Evolutionary conservation across 108 stramenopile genomes (phyloP).

Genomic region (Halocafeteria seosinensis): DNA sequence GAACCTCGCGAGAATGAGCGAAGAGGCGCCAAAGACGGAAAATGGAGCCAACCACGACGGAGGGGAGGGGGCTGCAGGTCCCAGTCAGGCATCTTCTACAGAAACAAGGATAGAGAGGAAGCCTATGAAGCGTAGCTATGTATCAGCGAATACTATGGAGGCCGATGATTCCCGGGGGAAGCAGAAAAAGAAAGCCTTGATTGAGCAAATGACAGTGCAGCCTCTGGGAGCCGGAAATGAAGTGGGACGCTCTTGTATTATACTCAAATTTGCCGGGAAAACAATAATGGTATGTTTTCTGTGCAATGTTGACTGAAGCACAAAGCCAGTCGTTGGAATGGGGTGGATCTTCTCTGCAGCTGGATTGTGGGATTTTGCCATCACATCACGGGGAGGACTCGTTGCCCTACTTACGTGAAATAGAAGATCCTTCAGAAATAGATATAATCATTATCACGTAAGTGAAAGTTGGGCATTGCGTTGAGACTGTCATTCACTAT

Average conservation of each 20-base stretch:
- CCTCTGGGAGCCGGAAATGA: constrained; percentile 75
- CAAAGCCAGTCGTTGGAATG: neutral
- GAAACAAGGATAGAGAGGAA: no score
- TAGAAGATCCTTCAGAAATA: neutral
- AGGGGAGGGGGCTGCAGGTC: no score
- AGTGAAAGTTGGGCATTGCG: neutral
- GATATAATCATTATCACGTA: constrained; percentile 51
- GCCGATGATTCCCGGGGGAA: no score
- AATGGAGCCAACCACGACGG: no score
- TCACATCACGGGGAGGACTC: constrained; percentile 77
- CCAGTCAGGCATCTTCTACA: no score
- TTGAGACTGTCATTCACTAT: neutral
- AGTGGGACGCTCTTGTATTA: constrained; percentile 88
- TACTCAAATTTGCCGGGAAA: constrained; percentile 46
- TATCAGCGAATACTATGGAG: no score
- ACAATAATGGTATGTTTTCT: constrained; percentile 11
- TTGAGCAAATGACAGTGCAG: constrained; percentile 15
- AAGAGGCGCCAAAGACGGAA: no score
- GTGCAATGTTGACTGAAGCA: constrained; percentile 13
- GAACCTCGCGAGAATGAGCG: no score
- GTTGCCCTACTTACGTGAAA: constrained; percentile 34
- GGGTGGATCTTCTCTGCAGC: constrained; percentile 57
- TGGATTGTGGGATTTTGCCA: constrained; percentile 96
- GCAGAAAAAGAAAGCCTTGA: neutral
- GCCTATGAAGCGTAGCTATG: no score